Conservation (phyloP, 768 basidiomycete genomes). For the Termitomyces sp. region DNA sequence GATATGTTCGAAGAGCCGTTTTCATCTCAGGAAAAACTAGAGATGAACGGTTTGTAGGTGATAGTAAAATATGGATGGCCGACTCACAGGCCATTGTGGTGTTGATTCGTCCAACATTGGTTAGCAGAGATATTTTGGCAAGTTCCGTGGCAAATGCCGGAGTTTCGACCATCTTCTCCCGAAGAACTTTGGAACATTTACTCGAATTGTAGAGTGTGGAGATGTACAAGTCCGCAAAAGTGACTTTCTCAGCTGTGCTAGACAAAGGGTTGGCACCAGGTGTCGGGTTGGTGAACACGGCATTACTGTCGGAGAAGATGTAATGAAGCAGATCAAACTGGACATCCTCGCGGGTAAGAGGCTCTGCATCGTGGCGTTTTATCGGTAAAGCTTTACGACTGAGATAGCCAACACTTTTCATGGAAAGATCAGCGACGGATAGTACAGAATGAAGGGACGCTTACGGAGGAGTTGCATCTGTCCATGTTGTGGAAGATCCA, state of each 20-base stretch:
- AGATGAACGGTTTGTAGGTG: conserved; percentile 10
- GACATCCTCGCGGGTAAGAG: conserved; percentile 76
- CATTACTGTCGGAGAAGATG: conserved; percentile 66
- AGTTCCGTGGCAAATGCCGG: conserved; percentile 75
- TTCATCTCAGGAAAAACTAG: conserved; percentile 86
- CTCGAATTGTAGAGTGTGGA: conserved; percentile 73
- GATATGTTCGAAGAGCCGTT: conserved; percentile 70
- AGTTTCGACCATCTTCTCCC: conserved; percentile 81
- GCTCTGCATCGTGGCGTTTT: conserved; percentile 79
- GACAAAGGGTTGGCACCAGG: conserved; percentile 40
- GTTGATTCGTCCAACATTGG: conserved; percentile 88
- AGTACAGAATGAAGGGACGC: conserved; percentile 16
- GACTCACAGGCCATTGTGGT: conserved; percentile 84
- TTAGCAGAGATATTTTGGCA: conserved; percentile 77
- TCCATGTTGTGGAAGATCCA: conserved; percentile 31
- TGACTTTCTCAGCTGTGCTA: conserved; percentile 46
- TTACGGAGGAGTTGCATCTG: conserved; percentile 50
- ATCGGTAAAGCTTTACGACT: conserved; percentile 71
- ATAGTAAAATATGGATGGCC: conserved; percentile 1
- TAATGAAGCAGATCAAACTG: conserved; percentile 80
- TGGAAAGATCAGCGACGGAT: not conserved
- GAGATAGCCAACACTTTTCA: conserved; percentile 48
- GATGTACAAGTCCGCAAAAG: conserved; percentile 81
- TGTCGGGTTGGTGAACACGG: conserved; percentile 66
- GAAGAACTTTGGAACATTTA: conserved; percentile 84